These are phyloP conservation scores for Neurospora crassa DNA, from an alignment of 2,329 filamentous ascomycete species.

Conservation along the genomic window DNA sequence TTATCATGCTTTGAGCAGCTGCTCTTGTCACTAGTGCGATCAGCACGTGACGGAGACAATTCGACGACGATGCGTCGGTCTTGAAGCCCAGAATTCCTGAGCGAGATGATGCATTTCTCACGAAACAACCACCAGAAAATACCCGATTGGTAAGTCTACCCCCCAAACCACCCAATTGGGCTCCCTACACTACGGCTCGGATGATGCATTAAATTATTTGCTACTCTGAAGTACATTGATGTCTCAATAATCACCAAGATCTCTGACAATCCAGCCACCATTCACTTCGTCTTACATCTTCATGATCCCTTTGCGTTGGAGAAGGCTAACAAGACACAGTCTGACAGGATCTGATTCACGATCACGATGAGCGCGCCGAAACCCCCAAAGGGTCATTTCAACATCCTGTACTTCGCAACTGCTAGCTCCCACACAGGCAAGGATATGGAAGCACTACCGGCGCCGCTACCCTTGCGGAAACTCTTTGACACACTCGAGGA, in stretches of 20 bases:
- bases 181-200: conserved; percentile 5
- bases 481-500: conserved; percentile 61
- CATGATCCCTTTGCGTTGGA: conserved; percentile 3
- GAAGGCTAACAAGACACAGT: conserved; percentile 6
- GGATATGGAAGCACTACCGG: conserved; percentile 53
- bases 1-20: background rate
- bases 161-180: background rate
- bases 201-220: conserved; percentile 51
- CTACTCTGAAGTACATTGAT: conserved; percentile 48
- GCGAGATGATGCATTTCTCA: background rate
- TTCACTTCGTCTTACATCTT: conserved; percentile 7
- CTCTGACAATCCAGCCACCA: conserved; percentile 40
- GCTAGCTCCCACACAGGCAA: conserved; percentile 63
- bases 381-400: conserved; percentile 58
- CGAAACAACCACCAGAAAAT: background rate
- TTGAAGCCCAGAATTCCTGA: background rate
- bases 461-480: conserved; percentile 51
- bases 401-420: conserved; percentile 72
- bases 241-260: conserved; percentile 60
- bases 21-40: background rate
- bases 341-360: background rate
- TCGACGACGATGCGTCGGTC: background rate
- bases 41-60: background rate
- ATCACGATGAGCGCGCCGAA: conserved; percentile 31
- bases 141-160: conserved; percentile 8